Base-by-base conservation (phyloP, 352 stramenopile species). In the Globisporangium nagaii region DNA sequence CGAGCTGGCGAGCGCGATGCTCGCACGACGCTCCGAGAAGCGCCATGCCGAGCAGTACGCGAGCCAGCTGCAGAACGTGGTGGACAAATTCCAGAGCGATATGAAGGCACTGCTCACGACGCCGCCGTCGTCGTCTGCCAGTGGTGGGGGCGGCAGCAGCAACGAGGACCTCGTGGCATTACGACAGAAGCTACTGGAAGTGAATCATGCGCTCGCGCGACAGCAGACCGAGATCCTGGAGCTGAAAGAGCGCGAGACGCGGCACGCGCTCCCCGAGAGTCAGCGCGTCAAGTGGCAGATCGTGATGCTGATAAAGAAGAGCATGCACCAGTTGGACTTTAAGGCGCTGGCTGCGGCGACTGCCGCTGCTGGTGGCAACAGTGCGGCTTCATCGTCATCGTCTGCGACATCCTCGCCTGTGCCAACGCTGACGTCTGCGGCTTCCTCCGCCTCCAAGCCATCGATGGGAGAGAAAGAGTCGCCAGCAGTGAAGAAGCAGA, bases 251-350 rank as follows among this genome's bases (percentile, higher is more conserved):
- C 75, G 66, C 5, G 79, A 90, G 46, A 56, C 77, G 45, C 74
- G 79, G 20, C 77, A 88, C 52, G 69, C 75, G 5, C 53, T 84
- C 0, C 75, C 79, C 20, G 79, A 90, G 60, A 75, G 71, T 15
- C 73, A 85, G 41, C 71, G 79, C 7, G 62, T 90, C 34, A 88
- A 83, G 56, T 74, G 65, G 63, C 75, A 88, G 39, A 53, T 88
- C 34, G 68, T 88, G 28, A 70, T 65, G 24, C 57, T 72, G 28
- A 77, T 90, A 58, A 73, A 82, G 48, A 81, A 82, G 44, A 79
- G 68, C 30, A 80, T 90, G 56, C 65, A 83, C 15, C 54, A 85
- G 31, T 48, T 90, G 32, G 77, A 85, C 46, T 65, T 83, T 17
- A 84, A 84, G 57, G 52, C 69, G 2, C 56, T 72, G 17, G 58